Base-by-base conservation (phyloP, 192 early-diverging fungal genomes). In the Coemansia sp. region DNA sequence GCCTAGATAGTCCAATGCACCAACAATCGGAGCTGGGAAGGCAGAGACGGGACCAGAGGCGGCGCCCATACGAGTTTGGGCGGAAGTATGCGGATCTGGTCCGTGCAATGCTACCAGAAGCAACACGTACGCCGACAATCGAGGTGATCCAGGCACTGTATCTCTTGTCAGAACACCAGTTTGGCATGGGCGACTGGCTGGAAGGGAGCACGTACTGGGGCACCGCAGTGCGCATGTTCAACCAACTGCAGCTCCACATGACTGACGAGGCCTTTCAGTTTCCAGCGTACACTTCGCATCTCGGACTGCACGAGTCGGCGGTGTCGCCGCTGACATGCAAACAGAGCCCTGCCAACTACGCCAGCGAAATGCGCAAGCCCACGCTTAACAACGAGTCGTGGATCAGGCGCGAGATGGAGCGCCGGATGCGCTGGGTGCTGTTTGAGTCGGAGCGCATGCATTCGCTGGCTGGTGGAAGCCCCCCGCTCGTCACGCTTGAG, bases 201-300 rank as follows among this genome's bases (percentile, higher is more conserved):
- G 69, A 71, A 19, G 81, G 81, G 56, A 75, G 67, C 67, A 67
- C 76, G 50, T 75, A 73, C 68, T 84, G 81, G 81, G 81, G 73
- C 70, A 84, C 81, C 2, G 81, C 81, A 5, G 81, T 75, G 56
- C 75, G 81, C 17, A 78, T 84, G 75, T 70, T 84, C 67, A 84
- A 78, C 69, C 81, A 84, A 70, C 61, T 75, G 44, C 81, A 79
- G 65, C 71, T 84, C 58, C 81, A 84, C 46, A 72, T 78, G 81
- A 67, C 65, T 42, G 81, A 84, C 65, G 81, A 84, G 68, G 76
- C 81, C 50, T 84, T 75, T 68, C 75, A 77, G 74, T 75, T 76
- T 42, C 81, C 81, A 2, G 81, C 76, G 1, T 84, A 75, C 73
- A 84, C 81, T 25, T 84, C 81, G 65, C 81, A 84, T 51, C 67